A percentile compares a stretch with the other conserved stretches of the same genome.
phyloP scores from a whole-genome alignment of 306 rosid species.

The Trifolium dubium region DNA sequence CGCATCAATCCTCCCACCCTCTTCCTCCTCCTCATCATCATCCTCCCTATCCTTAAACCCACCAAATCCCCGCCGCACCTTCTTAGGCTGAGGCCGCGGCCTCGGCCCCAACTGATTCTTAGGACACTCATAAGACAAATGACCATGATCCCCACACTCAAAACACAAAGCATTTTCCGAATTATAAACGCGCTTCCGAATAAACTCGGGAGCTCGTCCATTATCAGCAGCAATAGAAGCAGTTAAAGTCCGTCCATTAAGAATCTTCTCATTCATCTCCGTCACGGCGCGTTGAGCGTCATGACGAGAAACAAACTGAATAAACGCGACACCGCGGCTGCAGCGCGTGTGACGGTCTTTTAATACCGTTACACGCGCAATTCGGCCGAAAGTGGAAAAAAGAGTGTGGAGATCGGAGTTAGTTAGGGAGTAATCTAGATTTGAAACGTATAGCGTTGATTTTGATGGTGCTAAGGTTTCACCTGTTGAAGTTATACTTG shows the following conservation, averaged over 20 bases:
- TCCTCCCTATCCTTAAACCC: not conserved
- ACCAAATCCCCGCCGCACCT: constrained; percentile 47
- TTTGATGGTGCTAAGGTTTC: constrained; percentile 74
- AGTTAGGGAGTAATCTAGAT: constrained; percentile 79
- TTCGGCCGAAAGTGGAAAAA: constrained; percentile 78
- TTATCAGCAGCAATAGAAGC: constrained; percentile 87
- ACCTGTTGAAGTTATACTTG: not conserved
- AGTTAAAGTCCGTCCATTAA: constrained; percentile 71
- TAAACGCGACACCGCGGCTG: constrained; percentile 86
- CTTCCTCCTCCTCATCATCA: constrained; percentile 9
- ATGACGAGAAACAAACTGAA: constrained; percentile 76
- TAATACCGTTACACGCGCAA: constrained; percentile 89
- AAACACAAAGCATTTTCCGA: constrained; percentile 76
- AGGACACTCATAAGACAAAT: constrained; percentile 84
- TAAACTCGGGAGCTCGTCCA: constrained; percentile 86
- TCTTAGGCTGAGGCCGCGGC: constrained; percentile 55
- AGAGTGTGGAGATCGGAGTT: constrained; percentile 94
- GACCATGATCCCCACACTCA: constrained; percentile 83
- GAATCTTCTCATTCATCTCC: constrained; percentile 65
- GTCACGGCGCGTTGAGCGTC: constrained; percentile 63
- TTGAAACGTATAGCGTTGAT: constrained; percentile 82
- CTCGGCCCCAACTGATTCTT: constrained; percentile 76
- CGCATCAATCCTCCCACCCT: not conserved
- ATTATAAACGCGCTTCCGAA: constrained; percentile 68
- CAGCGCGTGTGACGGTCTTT: constrained; percentile 83